Conservation (phyloP, 2,329 filamentous ascomycete genomes). For the Paraconiothyrium brasiliense region DNA sequence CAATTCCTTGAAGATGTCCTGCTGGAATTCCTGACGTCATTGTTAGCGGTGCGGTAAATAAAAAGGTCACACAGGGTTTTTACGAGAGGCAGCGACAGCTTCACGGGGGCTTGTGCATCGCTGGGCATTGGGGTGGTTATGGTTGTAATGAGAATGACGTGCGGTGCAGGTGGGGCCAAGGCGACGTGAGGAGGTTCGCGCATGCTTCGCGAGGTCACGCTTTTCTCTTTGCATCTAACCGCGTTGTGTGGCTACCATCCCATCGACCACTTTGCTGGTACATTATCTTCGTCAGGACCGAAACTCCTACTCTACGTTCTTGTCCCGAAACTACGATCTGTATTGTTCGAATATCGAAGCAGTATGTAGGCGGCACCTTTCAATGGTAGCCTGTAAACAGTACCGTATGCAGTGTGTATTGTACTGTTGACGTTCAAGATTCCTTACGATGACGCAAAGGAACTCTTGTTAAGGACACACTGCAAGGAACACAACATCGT, state of each 20-base stretch:
- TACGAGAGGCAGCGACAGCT: constrained; percentile 80
- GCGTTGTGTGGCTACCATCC: too few species aligned
- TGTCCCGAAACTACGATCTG: too few species aligned
- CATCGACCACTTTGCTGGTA: too few species aligned
- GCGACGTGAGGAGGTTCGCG: constrained; percentile 26
- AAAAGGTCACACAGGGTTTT: constrained; percentile 14
- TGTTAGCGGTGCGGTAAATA: constrained; percentile 20
- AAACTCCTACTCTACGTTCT: too few species aligned
- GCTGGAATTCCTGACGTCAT: constrained; percentile 78
- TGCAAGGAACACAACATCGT: neutral
- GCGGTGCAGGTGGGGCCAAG: constrained; percentile 27
- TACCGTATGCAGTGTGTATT: too few species aligned
- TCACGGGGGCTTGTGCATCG: constrained; percentile 68
- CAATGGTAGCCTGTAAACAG: too few species aligned
- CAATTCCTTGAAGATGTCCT: constrained; percentile 79
- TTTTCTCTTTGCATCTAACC: neutral
- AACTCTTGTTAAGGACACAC: neutral
- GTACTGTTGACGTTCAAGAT: too few species aligned
- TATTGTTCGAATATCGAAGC: too few species aligned
- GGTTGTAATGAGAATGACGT: constrained; percentile 27
- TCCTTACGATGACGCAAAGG: neutral
- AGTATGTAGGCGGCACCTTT: too few species aligned
- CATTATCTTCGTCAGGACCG: too few species aligned
- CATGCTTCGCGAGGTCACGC: constrained; percentile 25
- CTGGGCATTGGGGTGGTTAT: constrained; percentile 45